Base-by-base conservation (phyloP, 1,284 basidiomycete species). In the Dichomitus squalens region DNA sequence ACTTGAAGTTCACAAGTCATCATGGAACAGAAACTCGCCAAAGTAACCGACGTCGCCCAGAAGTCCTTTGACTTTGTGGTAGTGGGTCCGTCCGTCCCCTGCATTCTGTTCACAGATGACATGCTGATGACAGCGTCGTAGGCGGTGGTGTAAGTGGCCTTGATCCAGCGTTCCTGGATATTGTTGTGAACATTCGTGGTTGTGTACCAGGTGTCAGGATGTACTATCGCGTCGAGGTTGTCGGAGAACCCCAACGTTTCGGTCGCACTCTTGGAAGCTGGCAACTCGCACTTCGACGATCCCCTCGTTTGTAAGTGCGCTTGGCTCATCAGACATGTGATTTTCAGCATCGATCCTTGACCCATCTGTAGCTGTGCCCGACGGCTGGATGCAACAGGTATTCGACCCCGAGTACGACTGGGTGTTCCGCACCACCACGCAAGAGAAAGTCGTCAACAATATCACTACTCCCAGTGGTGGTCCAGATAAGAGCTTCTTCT, bases 191-290 rank as follows among this genome's bases (percentile, higher is more conserved):
- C 31, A 4, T 6, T 20, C 9, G 1, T 16, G 7, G 5, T 6
- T 3, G 9, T 33, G 12, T 20, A 21, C 3, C 43, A 59, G 58
- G 16, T 59, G 4, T 38, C 53, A 0, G 58, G 53, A 21, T 59
- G 58, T 18, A 49, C 52, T 20, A 39, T 64, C 0, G 63, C 65
- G 0, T 46, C 55, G 14, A 34, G 60, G 4, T 44, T 66, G 25
- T 61, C 44, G 31, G 59, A 64, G 50, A 49, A 64, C 27, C 54
- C 58, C 1, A 36, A 38, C 6, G 52, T 61, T 3, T 49, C 62
- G 18, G 62, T 64, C 0, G 62, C 60, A 7, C 47, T 64, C 6
- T 50, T 66, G 7, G 64, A 66, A 35, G 60, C 64, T 2, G 64
- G 63, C 2, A 55, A 52, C 14, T 56, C 64, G 2, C 55, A 60